A percentile compares a stretch with the other conserved stretches of the same genome.
phyloP scores from a whole-genome alignment of 202 grass and related monocot species.

The Zoysia matrella region DNA sequence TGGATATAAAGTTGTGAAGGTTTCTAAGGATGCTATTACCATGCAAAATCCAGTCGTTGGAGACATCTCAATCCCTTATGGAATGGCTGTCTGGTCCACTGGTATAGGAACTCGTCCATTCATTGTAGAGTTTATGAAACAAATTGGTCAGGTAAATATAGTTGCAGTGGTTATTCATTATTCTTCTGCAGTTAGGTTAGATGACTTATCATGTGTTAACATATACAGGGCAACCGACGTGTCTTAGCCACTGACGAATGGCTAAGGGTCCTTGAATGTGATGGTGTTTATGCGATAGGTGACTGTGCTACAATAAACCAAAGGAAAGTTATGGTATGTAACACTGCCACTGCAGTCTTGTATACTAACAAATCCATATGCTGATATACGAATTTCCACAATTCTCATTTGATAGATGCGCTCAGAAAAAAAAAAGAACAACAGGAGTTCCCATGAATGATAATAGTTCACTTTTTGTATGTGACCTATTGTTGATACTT shows the following conservation, averaged over 20 bases:
- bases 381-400: background rate
- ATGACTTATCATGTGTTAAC: slow-evolving; percentile 17
- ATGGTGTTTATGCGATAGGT: slow-evolving; percentile 88
- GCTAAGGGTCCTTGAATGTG: slow-evolving; percentile 83
- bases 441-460: slow-evolving; percentile 9
- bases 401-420: background rate
- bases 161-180: background rate
- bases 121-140: slow-evolving; percentile 93
- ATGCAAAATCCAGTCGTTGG: slow-evolving; percentile 74
- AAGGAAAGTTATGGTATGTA: slow-evolving; percentile 89
- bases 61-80: slow-evolving; percentile 83
- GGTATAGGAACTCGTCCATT: slow-evolving; percentile 70
- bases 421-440: background rate
- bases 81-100: slow-evolving; percentile 62
- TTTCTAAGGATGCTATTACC: slow-evolving; percentile 78
- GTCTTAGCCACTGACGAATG: slow-evolving; percentile 96
- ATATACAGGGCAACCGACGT: slow-evolving; percentile 71
- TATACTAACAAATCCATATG: slow-evolving; percentile 2
- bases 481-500: background rate
- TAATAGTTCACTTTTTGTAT: slow-evolving; percentile 15
- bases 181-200: slow-evolving; percentile 5
- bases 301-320: slow-evolving; percentile 96
- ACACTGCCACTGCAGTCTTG: background rate
- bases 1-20: slow-evolving; percentile 93
- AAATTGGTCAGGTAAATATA: slow-evolving; percentile 91